phyloP scores from a whole-genome alignment of 2,329 filamentous ascomycete species.

The Mycosphaerelloides madeirae region DNA sequence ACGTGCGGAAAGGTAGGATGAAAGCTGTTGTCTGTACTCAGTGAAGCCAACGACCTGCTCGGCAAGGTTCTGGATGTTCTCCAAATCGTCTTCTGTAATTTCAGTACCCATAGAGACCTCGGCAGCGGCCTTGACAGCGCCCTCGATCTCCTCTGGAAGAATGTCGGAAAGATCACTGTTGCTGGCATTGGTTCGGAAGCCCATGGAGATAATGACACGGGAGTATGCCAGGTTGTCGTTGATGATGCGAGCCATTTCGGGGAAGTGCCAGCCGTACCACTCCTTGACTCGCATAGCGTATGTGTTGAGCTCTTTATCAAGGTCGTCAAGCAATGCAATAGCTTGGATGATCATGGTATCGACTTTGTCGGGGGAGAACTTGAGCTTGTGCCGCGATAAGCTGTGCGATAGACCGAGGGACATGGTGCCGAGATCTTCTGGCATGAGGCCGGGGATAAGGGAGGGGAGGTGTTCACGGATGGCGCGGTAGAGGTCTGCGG shows the following conservation, averaged over 20 bases:
- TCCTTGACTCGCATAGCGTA: slow-evolving; percentile 99
- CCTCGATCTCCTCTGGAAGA: slow-evolving; percentile 91
- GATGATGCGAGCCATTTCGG: slow-evolving; percentile 92
- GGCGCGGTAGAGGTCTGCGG: slow-evolving; percentile 85
- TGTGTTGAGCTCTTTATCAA: slow-evolving; percentile 98
- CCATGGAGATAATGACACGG: slow-evolving; percentile 80
- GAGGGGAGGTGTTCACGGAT: slow-evolving; percentile 88
- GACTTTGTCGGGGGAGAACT: slow-evolving; percentile 97
- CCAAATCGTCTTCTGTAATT: slow-evolving; percentile 85
- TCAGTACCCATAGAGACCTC: slow-evolving; percentile 99
- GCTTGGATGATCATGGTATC: slow-evolving; percentile 99
- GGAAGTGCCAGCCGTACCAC: slow-evolving; percentile 99
- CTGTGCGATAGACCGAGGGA: slow-evolving; percentile 94
- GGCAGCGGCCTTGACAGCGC: slow-evolving; percentile 84
- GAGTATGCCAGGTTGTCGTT: slow-evolving; percentile 96
- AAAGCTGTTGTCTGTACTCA: slow-evolving; percentile 82
- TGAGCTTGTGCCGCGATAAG: slow-evolving; percentile 93
- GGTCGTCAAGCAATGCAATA: slow-evolving; percentile 85
- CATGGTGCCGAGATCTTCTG: slow-evolving; percentile 88
- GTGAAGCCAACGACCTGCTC: slow-evolving; percentile 91
- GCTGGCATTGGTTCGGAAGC: slow-evolving; percentile 76
- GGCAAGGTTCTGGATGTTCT: slow-evolving; percentile 86
- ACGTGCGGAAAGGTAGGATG: slow-evolving; percentile 81
- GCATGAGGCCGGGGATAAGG: slow-evolving; percentile 80
- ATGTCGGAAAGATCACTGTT: slow-evolving; percentile 78